Percentiles rank a stretch among this genome's conserved stretches.
Conservation (phyloP, 208 protist species). For the Sergeia podlipaevii region DNA sequence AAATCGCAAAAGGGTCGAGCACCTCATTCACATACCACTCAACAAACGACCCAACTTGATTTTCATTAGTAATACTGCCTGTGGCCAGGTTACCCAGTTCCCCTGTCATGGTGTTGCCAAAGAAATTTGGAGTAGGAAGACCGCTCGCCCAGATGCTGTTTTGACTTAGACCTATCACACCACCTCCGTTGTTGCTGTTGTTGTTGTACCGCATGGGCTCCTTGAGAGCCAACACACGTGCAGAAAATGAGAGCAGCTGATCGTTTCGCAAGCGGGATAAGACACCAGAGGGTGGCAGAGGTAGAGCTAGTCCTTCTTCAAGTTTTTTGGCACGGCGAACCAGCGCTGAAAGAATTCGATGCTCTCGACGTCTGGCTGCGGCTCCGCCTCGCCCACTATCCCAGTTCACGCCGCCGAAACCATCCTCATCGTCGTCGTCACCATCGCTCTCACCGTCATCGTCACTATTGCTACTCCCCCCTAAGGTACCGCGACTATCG, state of each 20-base stretch:
- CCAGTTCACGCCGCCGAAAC: background rate
- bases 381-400: background rate
- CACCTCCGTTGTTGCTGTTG: background rate
- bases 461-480: too few relatives aligned
- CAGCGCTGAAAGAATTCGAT: slow-evolving; percentile 15
- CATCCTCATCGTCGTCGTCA: slow-evolving; percentile 5
- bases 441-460: too few relatives aligned
- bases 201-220: slow-evolving; percentile 8
- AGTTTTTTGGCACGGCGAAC: slow-evolving; percentile 24
- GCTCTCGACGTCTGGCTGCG: background rate
- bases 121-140: background rate
- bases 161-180: too few relatives aligned
- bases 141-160: too few relatives aligned
- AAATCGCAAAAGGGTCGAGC: slow-evolving; percentile 73
- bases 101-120: too few relatives aligned
- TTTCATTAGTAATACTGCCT: too few relatives aligned
- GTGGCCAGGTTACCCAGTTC: too few relatives aligned
- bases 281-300: slow-evolving; percentile 28
- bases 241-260: slow-evolving; percentile 71
- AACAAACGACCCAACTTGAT: slow-evolving; percentile 59
- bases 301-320: slow-evolving; percentile 39
- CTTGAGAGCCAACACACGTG: slow-evolving; percentile 63
- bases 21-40: slow-evolving; percentile 83
- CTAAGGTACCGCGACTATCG: too few relatives aligned
- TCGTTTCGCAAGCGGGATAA: slow-evolving; percentile 73